Evolutionary conservation across 1,139 yeast species (phyloP).

Genomic region (Diutina neorugosa): DNA sequence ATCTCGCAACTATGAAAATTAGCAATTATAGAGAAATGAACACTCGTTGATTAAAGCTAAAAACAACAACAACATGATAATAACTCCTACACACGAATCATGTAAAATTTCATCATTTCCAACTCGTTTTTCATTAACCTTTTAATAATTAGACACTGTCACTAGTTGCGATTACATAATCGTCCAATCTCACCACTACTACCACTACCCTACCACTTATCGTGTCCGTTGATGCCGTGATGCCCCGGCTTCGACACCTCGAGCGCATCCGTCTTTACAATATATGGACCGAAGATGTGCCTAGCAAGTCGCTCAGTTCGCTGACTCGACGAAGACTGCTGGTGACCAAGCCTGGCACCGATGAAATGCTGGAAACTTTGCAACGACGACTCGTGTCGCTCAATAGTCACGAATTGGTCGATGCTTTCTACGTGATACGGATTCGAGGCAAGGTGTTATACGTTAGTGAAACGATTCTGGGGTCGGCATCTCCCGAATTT

Average conservation of each 20-base stretch:
- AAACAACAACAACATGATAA: background rate
- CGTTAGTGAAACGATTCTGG: background rate
- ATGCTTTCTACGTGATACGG: background rate
- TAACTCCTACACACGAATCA: too few species aligned
- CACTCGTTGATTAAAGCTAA: too few species aligned
- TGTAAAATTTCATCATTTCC: too few species aligned
- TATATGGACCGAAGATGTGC: background rate
- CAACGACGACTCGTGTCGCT: background rate
- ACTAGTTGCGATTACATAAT: background rate
- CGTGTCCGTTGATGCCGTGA: background rate
- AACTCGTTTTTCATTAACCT: too few species aligned
- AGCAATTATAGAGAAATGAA: background rate
- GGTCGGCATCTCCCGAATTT: background rate
- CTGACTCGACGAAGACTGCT: background rate
- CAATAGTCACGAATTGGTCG: background rate
- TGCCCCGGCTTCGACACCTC: slow-evolving; percentile 1
- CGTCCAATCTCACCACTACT: background rate
- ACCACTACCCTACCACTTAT: background rate
- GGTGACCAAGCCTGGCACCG: background rate
- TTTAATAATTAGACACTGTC: too few species aligned
- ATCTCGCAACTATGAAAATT: background rate
- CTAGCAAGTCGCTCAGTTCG: background rate
- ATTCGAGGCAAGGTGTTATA: background rate
- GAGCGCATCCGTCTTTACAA: background rate
- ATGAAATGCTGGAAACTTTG: background rate